Evolutionary conservation across 2,329 filamentous ascomycete species (phyloP).

Genomic region (Fusarium sp.): DNA sequence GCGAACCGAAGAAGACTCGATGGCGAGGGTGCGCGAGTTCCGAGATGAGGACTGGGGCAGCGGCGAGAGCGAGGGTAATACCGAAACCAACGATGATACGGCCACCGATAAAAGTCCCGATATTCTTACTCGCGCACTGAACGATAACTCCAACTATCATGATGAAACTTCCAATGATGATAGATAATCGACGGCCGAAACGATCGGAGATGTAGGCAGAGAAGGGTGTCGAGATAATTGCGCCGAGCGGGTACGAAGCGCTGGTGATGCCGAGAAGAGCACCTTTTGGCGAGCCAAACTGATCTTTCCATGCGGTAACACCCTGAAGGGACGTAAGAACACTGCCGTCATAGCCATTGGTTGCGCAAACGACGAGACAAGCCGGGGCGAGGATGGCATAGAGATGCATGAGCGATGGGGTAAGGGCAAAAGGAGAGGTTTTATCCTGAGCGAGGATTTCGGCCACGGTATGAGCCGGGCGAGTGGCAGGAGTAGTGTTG

Average conservation of each 20-base stretch:
- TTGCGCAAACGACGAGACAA: conserved; percentile 43
- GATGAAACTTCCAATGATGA: conserved; percentile 39
- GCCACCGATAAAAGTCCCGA: conserved; percentile 62
- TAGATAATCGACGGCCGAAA: conserved; percentile 45
- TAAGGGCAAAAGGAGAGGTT: conserved; percentile 8
- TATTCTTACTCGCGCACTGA: conserved; percentile 11
- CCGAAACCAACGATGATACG: conserved; percentile 65
- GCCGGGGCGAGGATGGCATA: conserved; percentile 26
- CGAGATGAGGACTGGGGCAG: conserved; percentile 55
- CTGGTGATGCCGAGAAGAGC: conserved; percentile 46
- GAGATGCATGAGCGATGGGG: conserved; percentile 15
- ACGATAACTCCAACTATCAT: conserved; percentile 28
- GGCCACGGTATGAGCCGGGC: conserved; percentile 12
- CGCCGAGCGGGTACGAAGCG: conserved; percentile 60
- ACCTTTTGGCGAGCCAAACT: conserved; percentile 48
- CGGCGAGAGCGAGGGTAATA: conserved; percentile 62
- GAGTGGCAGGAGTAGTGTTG: background rate
- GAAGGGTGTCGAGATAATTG: conserved; percentile 49
- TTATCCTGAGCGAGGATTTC: conserved; percentile 23
- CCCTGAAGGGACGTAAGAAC: conserved; percentile 61
- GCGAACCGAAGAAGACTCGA: conserved; percentile 16
- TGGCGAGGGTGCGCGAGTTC: conserved; percentile 27
- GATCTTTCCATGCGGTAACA: conserved; percentile 51
- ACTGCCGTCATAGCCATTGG: conserved; percentile 60
- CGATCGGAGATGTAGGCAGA: conserved; percentile 45